A percentile compares a stretch with the other conserved stretches of the same genome.
Conservation (phyloP, 352 stramenopile species). For the Globisporangium cylindrosporum region DNA sequence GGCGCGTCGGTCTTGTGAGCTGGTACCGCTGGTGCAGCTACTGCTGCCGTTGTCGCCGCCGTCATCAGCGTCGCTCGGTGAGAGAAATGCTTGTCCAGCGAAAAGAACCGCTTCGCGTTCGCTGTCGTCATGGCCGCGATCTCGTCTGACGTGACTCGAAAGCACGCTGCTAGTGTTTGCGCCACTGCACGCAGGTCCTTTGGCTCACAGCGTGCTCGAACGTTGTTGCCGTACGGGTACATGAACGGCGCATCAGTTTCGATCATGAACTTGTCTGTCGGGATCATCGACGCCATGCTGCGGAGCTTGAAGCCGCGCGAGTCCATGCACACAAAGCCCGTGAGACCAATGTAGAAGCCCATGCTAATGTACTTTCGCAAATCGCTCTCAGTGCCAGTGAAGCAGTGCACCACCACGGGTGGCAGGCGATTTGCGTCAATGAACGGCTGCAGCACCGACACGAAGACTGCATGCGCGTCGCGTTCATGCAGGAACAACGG, state of each 20-base stretch:
- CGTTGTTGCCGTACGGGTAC: constrained; percentile 51
- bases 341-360: constrained; percentile 76
- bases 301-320: constrained; percentile 43
- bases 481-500: constrained; percentile 94
- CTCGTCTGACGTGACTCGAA: constrained; percentile 30
- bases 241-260: constrained; percentile 82
- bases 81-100: constrained; percentile 21
- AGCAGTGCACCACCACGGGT: constrained; percentile 70
- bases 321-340: constrained; percentile 69
- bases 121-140: constrained; percentile 40
- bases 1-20: not conserved
- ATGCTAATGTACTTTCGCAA: constrained; percentile 52
- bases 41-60: not conserved
- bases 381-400: constrained; percentile 55
- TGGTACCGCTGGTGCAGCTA: not conserved
- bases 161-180: constrained; percentile 55
- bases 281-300: constrained; percentile 37
- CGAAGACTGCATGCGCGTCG: constrained; percentile 53
- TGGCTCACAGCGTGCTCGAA: constrained; percentile 48
- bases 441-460: constrained; percentile 38
- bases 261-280: constrained; percentile 58
- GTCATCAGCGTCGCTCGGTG: not conserved
- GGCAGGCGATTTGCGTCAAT: constrained; percentile 32
- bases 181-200: constrained; percentile 62
- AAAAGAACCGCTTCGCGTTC: constrained; percentile 59